Percentiles rank a stretch among this genome's conserved stretches.
Evolutionary conservation across 345 rosid species (phyloP).

Genomic region (Viola odorata): DNA sequence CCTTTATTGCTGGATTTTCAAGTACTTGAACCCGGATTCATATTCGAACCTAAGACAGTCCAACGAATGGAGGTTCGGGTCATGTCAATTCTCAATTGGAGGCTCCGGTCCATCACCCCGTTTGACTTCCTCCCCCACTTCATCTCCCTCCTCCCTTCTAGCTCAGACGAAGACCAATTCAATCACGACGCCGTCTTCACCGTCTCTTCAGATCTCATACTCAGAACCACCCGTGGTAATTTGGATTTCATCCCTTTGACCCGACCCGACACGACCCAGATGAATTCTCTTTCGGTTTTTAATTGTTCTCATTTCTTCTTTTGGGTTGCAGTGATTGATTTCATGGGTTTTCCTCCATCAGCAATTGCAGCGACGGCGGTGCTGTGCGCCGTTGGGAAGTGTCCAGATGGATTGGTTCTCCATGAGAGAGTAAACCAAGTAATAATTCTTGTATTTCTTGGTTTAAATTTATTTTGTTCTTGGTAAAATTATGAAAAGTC

Average conservation of each 20-base stretch:
- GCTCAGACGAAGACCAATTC: constrained; percentile 1
- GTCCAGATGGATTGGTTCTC: constrained; percentile 3
- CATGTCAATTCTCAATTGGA: constrained; percentile 49
- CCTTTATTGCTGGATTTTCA: constrained; percentile 53
- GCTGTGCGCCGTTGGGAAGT: constrained; percentile 32
- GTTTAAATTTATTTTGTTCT: not conserved
- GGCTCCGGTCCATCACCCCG: constrained; percentile 49
- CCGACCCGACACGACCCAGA: not conserved
- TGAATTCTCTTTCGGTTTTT: not conserved
- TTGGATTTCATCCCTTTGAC: not conserved
- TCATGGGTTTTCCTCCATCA: constrained; percentile 47
- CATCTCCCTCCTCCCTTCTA: constrained; percentile 30
- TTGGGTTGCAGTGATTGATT: constrained; percentile 43
- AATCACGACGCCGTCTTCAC: constrained; percentile 18
- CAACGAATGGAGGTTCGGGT: constrained; percentile 59
- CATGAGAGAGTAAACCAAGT: constrained; percentile 38
- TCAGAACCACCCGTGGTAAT: constrained; percentile 51
- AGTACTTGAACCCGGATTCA: constrained; percentile 41
- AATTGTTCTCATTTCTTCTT: not conserved
- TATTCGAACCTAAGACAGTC: constrained; percentile 46
- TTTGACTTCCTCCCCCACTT: constrained; percentile 48
- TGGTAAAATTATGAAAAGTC: not conserved
- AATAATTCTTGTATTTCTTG: constrained; percentile 3
- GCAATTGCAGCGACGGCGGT: constrained; percentile 55
- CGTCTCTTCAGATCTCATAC: constrained; percentile 47